Conservation (phyloP, 2,329 filamentous ascomycete species). For the Exophiala phaeomuriformis region DNA sequence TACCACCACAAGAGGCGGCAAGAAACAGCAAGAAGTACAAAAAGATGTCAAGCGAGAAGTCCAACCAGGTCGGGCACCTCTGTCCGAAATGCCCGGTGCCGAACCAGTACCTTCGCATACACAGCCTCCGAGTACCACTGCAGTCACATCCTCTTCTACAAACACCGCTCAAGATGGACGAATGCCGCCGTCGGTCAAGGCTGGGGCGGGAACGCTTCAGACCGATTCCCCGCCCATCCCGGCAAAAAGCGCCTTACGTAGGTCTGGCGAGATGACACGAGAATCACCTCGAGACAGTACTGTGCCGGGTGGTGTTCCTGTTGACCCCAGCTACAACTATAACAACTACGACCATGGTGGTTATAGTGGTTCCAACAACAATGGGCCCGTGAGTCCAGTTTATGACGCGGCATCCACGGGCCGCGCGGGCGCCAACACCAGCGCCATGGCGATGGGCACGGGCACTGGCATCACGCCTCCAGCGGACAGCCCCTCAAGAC, state of each 20-base stretch:
- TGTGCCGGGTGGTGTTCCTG: background rate
- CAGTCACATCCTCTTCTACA: slow-evolving; percentile 12
- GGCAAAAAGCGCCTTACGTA: slow-evolving; percentile 17
- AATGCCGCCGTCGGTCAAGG: background rate
- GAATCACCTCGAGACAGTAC: background rate
- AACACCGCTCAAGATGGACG: slow-evolving; percentile 8
- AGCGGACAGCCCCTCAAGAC: slow-evolving; percentile 15
- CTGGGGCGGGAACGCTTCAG: slow-evolving; percentile 3
- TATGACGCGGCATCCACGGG: slow-evolving; percentile 11
- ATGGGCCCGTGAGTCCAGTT: slow-evolving; percentile 17
- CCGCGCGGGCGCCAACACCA: slow-evolving; percentile 11
- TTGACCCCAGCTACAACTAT: slow-evolving; percentile 1
- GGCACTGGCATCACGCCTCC: background rate
- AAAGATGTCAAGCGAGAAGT: slow-evolving; percentile 15
- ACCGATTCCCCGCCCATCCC: slow-evolving; percentile 17
- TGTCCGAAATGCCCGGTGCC: slow-evolving; percentile 12
- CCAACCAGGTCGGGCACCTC: slow-evolving; percentile 5
- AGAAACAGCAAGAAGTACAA: slow-evolving; percentile 23
- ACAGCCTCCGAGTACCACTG: slow-evolving; percentile 1
- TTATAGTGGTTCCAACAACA: background rate
- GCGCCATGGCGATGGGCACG: background rate
- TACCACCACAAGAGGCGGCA: slow-evolving; percentile 21
- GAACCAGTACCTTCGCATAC: background rate
- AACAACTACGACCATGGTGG: slow-evolving; percentile 1
- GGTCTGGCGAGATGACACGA: slow-evolving; percentile 15